Evolutionary conservation across 495 filamentous ascomycete species (phyloP).

Genomic region (Lasiosphaeris hirsuta): DNA sequence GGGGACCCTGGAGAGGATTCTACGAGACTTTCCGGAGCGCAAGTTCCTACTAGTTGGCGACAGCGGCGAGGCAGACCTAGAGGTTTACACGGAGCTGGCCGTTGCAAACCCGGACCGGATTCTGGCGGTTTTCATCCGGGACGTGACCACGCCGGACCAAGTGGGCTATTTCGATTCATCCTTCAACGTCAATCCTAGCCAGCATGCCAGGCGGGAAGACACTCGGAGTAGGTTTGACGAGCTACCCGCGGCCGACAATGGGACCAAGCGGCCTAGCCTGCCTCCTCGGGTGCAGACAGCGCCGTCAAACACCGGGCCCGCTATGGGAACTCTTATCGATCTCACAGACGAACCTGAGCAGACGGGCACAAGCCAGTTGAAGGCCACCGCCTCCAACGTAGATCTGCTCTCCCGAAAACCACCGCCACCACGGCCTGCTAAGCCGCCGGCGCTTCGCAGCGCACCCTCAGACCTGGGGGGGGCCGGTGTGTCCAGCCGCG

Average conservation of each 20-base stretch:
- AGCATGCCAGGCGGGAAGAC: slow-evolving; percentile 24
- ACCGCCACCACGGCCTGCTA: slow-evolving; percentile 61
- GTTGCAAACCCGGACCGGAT: slow-evolving; percentile 78
- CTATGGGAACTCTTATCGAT: slow-evolving; percentile 61
- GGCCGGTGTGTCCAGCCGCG: not conserved
- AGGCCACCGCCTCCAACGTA: slow-evolving; percentile 34
- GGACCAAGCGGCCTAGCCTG: slow-evolving; percentile 25
- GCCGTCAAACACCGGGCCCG: slow-evolving; percentile 27
- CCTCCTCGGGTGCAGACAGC: slow-evolving; percentile 34
- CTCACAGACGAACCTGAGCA: slow-evolving; percentile 52
- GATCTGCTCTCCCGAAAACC: slow-evolving; percentile 31
- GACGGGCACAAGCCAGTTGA: slow-evolving; percentile 28
- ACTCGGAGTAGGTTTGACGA: slow-evolving; percentile 14
- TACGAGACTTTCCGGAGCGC: slow-evolving; percentile 84
- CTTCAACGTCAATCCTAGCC: slow-evolving; percentile 31
- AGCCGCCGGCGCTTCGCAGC: slow-evolving; percentile 62
- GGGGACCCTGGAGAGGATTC: slow-evolving; percentile 74
- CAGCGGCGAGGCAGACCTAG: slow-evolving; percentile 92
- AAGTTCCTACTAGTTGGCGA: slow-evolving; percentile 91
- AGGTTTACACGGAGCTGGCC: slow-evolving; percentile 94
- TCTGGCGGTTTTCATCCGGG: slow-evolving; percentile 81
- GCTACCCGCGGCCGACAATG: slow-evolving; percentile 26
- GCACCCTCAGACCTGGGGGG: slow-evolving; percentile 23
- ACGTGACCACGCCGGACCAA: slow-evolving; percentile 76
- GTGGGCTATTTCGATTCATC: slow-evolving; percentile 73